Evolutionary conservation across 1,284 basidiomycete genomes (phyloP), one percentile per base, ranked within the genome.

Genomic region (Apiotrichum montevideense): DNA sequence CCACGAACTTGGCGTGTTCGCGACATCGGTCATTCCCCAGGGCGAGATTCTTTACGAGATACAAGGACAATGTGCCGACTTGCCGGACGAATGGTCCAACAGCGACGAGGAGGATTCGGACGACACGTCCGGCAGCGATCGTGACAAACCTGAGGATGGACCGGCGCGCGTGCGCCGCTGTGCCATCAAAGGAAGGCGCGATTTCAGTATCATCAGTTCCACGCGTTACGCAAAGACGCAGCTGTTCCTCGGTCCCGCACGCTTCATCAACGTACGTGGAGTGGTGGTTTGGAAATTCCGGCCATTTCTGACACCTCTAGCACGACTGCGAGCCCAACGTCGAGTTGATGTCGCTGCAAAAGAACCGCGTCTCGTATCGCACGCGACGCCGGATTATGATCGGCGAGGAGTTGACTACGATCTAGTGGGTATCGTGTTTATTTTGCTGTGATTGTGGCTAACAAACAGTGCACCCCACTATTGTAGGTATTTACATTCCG

Each of bases 321-420:
- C 75, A 77, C 51, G 75, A 77, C 56, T 77, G 75, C 57, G 58
- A 67, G 11, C 74, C 74, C 5, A 76, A 76, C 56, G 73, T 75
- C 40, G 70, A 74, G 58, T 57, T 77, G 21, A 61, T 69, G 8
- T 50, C 69, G 35, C 68, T 69, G 37, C 69, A 67, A 8, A 68
- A 68, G 44, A 69, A 68, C 49, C 66, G 66, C 40, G 72, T 77
- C 11, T 71, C 75, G 3, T 77, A 75, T 52, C 53, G 68, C 33
- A 68, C 70, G 1, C 46, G 65, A 6, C 54, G 64, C 4, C 67
- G 64, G 10, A 68, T 77, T 43, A 59, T 51, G 47, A 65, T 75
- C 34, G 74, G 74, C 6, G 74, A 76, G 2, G 75, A 77, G 55
- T 44, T 77, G 39, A 73, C 70, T 0, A 72, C 75, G 1, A 73